Base-by-base conservation (phyloP, 805 yeast species). In the Martiniozyma abietophila region DNA sequence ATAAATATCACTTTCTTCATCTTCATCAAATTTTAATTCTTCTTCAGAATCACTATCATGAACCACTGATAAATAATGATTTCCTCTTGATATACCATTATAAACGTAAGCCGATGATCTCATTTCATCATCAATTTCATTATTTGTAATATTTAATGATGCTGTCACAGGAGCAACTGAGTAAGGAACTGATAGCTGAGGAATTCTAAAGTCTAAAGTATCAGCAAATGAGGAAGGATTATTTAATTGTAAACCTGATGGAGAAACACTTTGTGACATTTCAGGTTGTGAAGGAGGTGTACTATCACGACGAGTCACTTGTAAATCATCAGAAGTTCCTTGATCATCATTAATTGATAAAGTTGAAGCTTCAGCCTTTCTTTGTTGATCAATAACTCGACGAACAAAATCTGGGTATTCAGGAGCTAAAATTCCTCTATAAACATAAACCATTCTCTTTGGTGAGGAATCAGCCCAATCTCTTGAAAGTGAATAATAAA, bases 381-480 rank as follows among this genome's bases (percentile, higher is more conserved):
- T 67, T 43, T 69, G 74, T 42, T 56, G 53, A 39, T 74, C 80
- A 62, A 75, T 69, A 30, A 78, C 74, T 42, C 69, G 71, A 33
- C 75, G 71, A 6, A 82, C 89, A 50, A 77, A 83, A 25, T 74
- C 58, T 46, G 77, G 78, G 56, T 78, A 82, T 51, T 81, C 88
- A n/a, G 74, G 67, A 20, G 89, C 71, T 41, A 82, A 62, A 19
- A 80, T 59, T 25, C 94, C 94, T 49, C 92, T 73, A 55, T 82
- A 82, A 32, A 80, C 86, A 49, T 82, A 82, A 18, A 82, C 86
- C 94, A 82, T 82, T 62, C 94, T 68, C 50, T 82, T 78, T 33
- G 94, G 94, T 2, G 85, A 76, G 12, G 89, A 85, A 54, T 81
- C 89, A 3, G 94, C 89, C 94, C 94, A 82, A 55, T 82, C 92